These are phyloP conservation scores for Lachnellula suecica DNA, from an alignment of 2,329 filamentous ascomycete species.

Conservation along the genomic window DNA sequence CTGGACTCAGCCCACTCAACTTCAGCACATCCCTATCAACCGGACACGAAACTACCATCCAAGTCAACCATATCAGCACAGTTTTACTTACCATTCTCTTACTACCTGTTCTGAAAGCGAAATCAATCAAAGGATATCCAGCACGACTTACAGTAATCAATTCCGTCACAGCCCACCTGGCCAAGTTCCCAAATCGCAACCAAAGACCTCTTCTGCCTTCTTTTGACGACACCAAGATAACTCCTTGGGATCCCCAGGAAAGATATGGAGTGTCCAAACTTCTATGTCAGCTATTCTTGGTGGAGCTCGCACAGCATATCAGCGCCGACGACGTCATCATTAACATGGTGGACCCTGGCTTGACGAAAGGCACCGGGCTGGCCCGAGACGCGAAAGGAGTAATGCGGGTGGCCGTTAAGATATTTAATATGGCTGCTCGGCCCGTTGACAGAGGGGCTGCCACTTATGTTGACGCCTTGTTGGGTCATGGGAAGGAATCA, in stretches of 20 bases:
- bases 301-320: conserved; percentile 39
- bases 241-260: conserved; percentile 22
- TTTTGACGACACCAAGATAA: conserved; percentile 32
- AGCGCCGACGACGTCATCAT: conserved; percentile 34
- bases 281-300: conserved; percentile 35
- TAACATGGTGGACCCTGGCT: conserved; percentile 37
- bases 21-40: conserved; percentile 25
- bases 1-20: conserved; percentile 31
- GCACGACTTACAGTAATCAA: conserved; percentile 27
- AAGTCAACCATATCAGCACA: conserved; percentile 34
- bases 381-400: conserved; percentile 30
- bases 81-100: conserved; percentile 27
- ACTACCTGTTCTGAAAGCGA: conserved; percentile 29
- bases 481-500: conserved; percentile 34
- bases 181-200: conserved; percentile 28
- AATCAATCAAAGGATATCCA: conserved; percentile 2
- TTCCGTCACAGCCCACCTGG: conserved; percentile 29
- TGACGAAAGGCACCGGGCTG: conserved; percentile 41
- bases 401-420: conserved; percentile 17
- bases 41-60: conserved; percentile 40
- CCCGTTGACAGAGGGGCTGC: not conserved
- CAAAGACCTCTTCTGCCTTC: conserved; percentile 29
- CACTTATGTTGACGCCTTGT: conserved; percentile 3
- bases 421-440: conserved; percentile 6
- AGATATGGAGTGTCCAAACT: conserved; percentile 35